These are phyloP conservation scores for Haplographium delicatum DNA, from an alignment of 495 filamentous ascomycete genomes.

Conservation along the genomic window DNA sequence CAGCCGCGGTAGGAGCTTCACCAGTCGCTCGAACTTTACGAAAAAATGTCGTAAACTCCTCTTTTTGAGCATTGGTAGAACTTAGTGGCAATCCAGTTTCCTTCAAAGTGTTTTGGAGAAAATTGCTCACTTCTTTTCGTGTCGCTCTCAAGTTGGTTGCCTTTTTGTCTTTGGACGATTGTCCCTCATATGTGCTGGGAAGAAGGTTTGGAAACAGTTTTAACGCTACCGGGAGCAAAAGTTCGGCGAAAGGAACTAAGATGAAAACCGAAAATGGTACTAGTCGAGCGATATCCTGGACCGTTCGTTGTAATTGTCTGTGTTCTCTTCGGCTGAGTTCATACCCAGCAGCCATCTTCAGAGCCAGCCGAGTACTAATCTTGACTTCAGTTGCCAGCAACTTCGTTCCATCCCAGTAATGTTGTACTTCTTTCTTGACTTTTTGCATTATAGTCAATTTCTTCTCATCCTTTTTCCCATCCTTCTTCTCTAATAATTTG, in stretches of 20 bases:
- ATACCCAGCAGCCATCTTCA: slow-evolving; percentile 98
- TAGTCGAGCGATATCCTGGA: slow-evolving; percentile 86
- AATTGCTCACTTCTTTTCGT: slow-evolving; percentile 88
- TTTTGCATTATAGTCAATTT: slow-evolving; percentile 86
- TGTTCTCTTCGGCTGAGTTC: slow-evolving; percentile 92
- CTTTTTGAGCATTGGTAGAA: slow-evolving; percentile 77
- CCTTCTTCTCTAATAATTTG: slow-evolving; percentile 46
- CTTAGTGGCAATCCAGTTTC: slow-evolving; percentile 90
- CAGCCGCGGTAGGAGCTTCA: slow-evolving; percentile 77
- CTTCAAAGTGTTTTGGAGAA: slow-evolving; percentile 82
- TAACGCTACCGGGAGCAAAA: slow-evolving; percentile 88
- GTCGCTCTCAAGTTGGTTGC: slow-evolving; percentile 75
- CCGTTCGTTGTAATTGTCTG: slow-evolving; percentile 85
- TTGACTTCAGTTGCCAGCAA: slow-evolving; percentile 85
- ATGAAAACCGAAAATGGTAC: slow-evolving; percentile 97
- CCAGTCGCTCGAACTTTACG: slow-evolving; percentile 90
- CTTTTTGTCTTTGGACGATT: slow-evolving; percentile 84
- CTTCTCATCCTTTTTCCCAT: slow-evolving; percentile 74
- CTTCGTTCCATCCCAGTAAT: slow-evolving; percentile 99
- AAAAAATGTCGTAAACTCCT: slow-evolving; percentile 98
- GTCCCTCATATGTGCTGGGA: slow-evolving; percentile 93
- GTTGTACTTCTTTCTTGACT: slow-evolving; percentile 83
- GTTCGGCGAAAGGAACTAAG: slow-evolving; percentile 92
- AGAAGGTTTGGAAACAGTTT: slow-evolving; percentile 95
- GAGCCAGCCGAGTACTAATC: slow-evolving; percentile 82